Base-by-base conservation (phyloP, 768 basidiomycete species). In the Collybiopsis confluens region DNA sequence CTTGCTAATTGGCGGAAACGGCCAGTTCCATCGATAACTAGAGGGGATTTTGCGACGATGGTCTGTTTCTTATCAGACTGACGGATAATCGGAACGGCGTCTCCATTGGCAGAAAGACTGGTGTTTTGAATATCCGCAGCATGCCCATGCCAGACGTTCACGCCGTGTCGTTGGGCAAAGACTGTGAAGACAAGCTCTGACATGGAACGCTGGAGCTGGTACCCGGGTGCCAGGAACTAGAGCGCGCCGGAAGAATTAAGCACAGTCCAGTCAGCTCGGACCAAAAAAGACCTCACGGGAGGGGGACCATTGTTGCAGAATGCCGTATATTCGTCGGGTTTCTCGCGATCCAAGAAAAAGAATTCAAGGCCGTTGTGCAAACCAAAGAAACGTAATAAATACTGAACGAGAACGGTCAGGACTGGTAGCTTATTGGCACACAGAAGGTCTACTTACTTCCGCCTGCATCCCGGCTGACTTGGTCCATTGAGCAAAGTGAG, bases 251-350 rank as follows among this genome's bases (percentile, higher is more conserved):
- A 15, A 16, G 45, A 10, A 54, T 46, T 40, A 30, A 42, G 46
- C 40, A 38, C 18, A 23, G 18, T 30, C 24, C 44, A 36, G 16
- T 21, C 3, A 21, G 18, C 23, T 6, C 13, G 18, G 16, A 24
- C 18, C 11, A 10, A 24, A 41, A n/a, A 35, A 16, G 8, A 8
- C 9, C 46, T 21, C 21, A 57, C 56, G 30, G 56, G 48, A 9
- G 57, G 57, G 21, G 58, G 55, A 23, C 58, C 55, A 20, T 59
- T 59, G 28, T 52, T 50, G 52, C 58, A 59, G 15, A 53, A 59
- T 8, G 43, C 51, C 7, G 52, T 51, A 28, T 56, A 59, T 2
- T 16, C 33, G 10, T 56, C 58, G 10, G 55, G 51, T 13, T 56
- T 51, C 24, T 54, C 52, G 36, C 55, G 52, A 28, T 56, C 55